Percentiles rank a stretch among this genome's conserved stretches.
phyloP scores from a whole-genome alignment of 2,329 filamentous ascomycete genomes.

The Albifimbria verrucaria region DNA sequence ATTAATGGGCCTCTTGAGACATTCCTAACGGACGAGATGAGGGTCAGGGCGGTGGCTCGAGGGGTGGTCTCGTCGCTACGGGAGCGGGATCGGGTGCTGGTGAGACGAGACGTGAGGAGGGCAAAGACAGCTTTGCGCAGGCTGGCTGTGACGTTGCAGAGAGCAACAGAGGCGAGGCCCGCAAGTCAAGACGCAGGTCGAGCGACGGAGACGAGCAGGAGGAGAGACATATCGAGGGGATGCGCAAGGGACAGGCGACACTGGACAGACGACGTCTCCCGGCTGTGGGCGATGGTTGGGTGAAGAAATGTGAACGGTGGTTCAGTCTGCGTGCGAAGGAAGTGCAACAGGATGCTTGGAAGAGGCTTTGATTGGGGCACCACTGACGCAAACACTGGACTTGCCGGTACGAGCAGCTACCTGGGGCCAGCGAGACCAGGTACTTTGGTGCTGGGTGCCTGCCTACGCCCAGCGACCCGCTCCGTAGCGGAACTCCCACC shows the following conservation, averaged over 20 bases:
- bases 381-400: not conserved
- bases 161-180: not conserved
- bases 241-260: not conserved
- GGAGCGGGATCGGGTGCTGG: not conserved
- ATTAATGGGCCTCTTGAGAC: not conserved
- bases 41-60: not conserved
- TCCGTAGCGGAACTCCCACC: not conserved
- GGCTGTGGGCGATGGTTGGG: too few species aligned
- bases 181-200: not conserved
- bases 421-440: too few species aligned
- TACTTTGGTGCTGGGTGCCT: too few species aligned
- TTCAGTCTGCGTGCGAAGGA: not conserved
- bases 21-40: not conserved
- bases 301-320: too few species aligned
- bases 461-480: not conserved
- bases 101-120: constrained; percentile 1
- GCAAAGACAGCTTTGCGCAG: not conserved
- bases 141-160: not conserved
- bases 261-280: not conserved
- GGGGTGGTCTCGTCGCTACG: not conserved
- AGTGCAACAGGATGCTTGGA: not conserved
- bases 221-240: not conserved
- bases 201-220: not conserved
- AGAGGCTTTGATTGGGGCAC: not conserved
- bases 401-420: not conserved